These are phyloP conservation scores for Exophiala sp. DNA, from an alignment of 2,329 filamentous ascomycete genomes.

Conservation along the genomic window DNA sequence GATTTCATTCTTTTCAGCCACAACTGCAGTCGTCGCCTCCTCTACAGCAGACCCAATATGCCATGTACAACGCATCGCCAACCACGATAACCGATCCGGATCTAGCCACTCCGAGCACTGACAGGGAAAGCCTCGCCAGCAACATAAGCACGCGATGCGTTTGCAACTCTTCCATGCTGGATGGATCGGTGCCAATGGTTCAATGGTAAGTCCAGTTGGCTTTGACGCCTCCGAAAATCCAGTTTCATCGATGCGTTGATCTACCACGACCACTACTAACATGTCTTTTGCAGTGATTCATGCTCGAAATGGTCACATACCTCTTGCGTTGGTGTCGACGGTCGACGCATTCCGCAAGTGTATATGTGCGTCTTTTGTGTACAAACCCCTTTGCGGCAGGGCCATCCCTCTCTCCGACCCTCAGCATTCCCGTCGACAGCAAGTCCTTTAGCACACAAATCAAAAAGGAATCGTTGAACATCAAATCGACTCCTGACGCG, in stretches of 20 bases:
- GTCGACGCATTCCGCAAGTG: conserved; percentile 44
- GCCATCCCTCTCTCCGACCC: conserved; percentile 27
- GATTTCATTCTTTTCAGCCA: conserved; percentile 24
- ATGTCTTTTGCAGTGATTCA: conserved; percentile 45
- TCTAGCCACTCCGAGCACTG: conserved; percentile 51
- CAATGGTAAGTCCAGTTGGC: conserved; percentile 47
- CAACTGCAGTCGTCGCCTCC: conserved; percentile 46
- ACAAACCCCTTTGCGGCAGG: conserved; percentile 39
- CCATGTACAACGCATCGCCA: conserved; percentile 46
- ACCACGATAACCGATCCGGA: conserved; percentile 50
- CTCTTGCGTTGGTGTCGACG: conserved; percentile 54
- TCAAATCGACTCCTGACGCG: neutral
- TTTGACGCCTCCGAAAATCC: neutral
- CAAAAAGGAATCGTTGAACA: conserved; percentile 16
- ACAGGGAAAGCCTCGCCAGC: conserved; percentile 50
- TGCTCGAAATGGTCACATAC: conserved; percentile 63
- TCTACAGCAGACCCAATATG: conserved; percentile 36
- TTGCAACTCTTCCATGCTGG: conserved; percentile 50
- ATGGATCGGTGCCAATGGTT: conserved; percentile 56
- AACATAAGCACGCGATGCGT: conserved; percentile 55
- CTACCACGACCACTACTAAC: neutral
- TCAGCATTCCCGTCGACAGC: conserved; percentile 14
- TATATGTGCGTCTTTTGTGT: conserved; percentile 54
- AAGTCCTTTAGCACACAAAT: conserved; percentile 29
- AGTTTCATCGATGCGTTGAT: neutral